Base-by-base conservation (phyloP, 164 flowering plant genomes). In the Echeveria elegans region DNA sequence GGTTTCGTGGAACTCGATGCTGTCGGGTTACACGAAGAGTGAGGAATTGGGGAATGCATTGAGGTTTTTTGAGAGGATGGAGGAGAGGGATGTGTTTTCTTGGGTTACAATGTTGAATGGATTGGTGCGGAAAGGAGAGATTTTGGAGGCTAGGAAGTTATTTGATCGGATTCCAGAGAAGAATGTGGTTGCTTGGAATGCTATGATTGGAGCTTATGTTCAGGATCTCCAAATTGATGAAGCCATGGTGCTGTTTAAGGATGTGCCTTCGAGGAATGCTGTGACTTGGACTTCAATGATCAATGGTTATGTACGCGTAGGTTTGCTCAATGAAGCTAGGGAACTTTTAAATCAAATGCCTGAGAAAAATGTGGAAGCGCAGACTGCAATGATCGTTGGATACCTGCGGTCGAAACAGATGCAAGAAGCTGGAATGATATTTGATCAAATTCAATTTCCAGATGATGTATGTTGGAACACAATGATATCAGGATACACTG, bases 131-230 rank as follows among this genome's bases (percentile, higher is more conserved):
- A 66, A 48, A 66, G 77, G 79, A 1, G 66, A 43, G 69, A 68
- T 76, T 34, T 37, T 56, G 3, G 77, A 73, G 63, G 77, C 79
- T 31, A 68, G 75, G 71, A 68, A 53, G 40, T 68, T 78, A 18
- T 78, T 78, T 59, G 72, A 78, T 50, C 40, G 47, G n/a, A 78
- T 78, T 75, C 75, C 73, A 2, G 21, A 9, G 38, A 76, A 53
- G 59, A 78, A 76, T 69, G 66, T 72, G 65, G 81, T 76, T 43
- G 32, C 81, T 59, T 78, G 79, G 81, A 78, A 78, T 70, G 77
- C 81, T 10, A 24, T 48, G 53, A 66, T 30, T 24, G n/a, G 31
- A 14, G 48, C 41, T 10, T 77, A 77, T 64, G 67, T 72, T 10
- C 67, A 70, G 23, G 60, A 68, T 41, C 6, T 9, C 26, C 71